Base-by-base conservation (phyloP, 1,284 basidiomycete species). In the Heterobasidion irregulare region DNA sequence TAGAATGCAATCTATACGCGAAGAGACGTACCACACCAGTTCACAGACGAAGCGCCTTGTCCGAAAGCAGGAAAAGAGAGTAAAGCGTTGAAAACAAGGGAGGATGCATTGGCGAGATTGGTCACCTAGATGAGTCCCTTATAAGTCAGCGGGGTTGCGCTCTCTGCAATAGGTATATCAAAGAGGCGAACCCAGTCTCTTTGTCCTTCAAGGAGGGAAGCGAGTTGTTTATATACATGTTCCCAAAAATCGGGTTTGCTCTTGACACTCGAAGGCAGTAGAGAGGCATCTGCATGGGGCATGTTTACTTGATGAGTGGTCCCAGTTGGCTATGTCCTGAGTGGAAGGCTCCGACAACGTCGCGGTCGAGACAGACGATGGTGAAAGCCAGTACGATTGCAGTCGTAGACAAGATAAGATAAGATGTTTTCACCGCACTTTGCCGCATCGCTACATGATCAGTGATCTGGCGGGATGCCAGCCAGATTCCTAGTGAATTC, bases 281-380 rank as follows among this genome's bases (percentile, higher is more conserved):
- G 69, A 5, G 87, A 84, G 13, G 85, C 77, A 66, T 94, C 92
- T 54, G 92, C 91, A 73, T 95, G 92, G 33, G 86, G 85, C 92
- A 94, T 94, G 47, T 53, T 54, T 36, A 26, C 35, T 26, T 26
- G 26, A 26, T 26, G 26, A 26, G 6, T 26, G 26, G 26, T 4
- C 6, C 6, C 26, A 26, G 26, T 26, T 26, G 26, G 26, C 26
- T 26, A 26, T 26, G 26, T 26, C 26, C 26, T 26, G 26, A 26
- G 26, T 26, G 26, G 6, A 26, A 26, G 26, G 26, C 6, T 6
- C 26, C 26, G 6, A 6, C 26, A 6, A 26, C 26, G 26, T 26
- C 26, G 26, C 26, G 26, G 26, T 26, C 26, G 26, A 26, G 26
- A 26, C 26, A 26, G 26, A 26, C 4, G 26, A 26, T 26, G 26